phyloP scores from a whole-genome alignment of 169 alveolate genomes.

The Eimeria tenella region DNA sequence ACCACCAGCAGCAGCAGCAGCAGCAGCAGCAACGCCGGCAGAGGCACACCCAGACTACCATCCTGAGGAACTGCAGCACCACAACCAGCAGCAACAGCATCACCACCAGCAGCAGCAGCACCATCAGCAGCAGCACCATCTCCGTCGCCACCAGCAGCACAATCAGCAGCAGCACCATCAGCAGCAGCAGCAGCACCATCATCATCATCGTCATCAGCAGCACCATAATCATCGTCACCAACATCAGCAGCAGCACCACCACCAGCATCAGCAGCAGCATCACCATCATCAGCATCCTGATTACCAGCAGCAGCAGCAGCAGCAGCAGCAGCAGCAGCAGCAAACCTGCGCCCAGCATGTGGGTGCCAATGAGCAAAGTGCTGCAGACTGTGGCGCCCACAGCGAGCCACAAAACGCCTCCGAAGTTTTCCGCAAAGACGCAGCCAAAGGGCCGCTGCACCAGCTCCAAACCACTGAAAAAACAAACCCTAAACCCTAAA shows the following conservation, averaged over 20 bases:
- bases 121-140: not conserved
- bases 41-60: no score
- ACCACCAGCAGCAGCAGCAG: no score
- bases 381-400: constrained; percentile 59
- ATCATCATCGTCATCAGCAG: not conserved
- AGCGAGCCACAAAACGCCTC: constrained; percentile 81
- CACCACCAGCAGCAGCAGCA: no score
- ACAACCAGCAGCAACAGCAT: no score
- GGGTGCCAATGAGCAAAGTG: not conserved
- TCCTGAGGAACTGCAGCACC: no score
- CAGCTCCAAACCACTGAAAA: constrained; percentile 72
- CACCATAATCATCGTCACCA: not conserved
- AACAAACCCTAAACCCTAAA: constrained; percentile 37
- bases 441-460: constrained; percentile 44
- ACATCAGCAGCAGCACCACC: not conserved
- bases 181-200: not conserved
- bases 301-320: constrained; percentile 38
- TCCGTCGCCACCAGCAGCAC: no score
- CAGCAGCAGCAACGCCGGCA: not conserved
- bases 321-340: constrained; percentile 12
- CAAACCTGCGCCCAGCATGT: constrained; percentile 54
- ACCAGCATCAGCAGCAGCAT: not conserved
- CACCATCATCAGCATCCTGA: not conserved
- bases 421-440: constrained; percentile 76
- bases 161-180: not conserved